Conservation (phyloP, 208 protist genomes). For the Dictyostelium gargantuum region DNA sequence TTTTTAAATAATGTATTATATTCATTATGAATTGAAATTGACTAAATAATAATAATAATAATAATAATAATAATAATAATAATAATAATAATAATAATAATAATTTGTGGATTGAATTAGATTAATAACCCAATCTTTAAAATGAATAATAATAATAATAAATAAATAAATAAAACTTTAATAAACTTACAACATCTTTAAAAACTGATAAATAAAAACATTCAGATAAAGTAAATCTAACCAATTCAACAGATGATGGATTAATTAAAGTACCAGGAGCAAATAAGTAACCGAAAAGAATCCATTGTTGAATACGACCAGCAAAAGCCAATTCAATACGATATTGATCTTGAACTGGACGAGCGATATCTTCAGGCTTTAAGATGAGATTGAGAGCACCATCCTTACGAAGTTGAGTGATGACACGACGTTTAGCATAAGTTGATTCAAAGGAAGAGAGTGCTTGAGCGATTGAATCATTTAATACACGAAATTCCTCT, state of each 20-base stretch:
- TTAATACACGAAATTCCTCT: conserved; percentile 62
- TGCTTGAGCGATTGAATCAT: neutral
- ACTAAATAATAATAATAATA: neutral
- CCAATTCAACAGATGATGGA: neutral
- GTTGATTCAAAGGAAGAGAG: neutral
- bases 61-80: neutral
- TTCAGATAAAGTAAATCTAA: conserved; percentile 22
- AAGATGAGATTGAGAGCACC: conserved; percentile 63
- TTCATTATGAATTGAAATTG: conserved; percentile 23
- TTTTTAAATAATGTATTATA: conserved; percentile 46
- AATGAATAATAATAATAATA: too few species aligned
- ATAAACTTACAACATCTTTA: conserved; percentile 50
- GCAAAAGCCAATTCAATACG: conserved; percentile 31
- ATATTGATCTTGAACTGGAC: conserved; percentile 60
- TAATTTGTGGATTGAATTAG: too few species aligned
- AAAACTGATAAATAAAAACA: conserved; percentile 22
- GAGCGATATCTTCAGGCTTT: conserved; percentile 66
- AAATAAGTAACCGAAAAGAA: conserved; percentile 16
- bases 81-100: neutral
- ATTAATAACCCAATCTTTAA: too few species aligned
- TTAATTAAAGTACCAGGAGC: conserved; percentile 7
- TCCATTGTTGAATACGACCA: conserved; percentile 54
- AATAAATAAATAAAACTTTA: neutral
- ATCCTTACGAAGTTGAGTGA: conserved; percentile 44
- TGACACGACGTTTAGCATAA: conserved; percentile 7